Conservation (phyloP, 176 grass and related monocot species). For the Carex scoparia region DNA sequence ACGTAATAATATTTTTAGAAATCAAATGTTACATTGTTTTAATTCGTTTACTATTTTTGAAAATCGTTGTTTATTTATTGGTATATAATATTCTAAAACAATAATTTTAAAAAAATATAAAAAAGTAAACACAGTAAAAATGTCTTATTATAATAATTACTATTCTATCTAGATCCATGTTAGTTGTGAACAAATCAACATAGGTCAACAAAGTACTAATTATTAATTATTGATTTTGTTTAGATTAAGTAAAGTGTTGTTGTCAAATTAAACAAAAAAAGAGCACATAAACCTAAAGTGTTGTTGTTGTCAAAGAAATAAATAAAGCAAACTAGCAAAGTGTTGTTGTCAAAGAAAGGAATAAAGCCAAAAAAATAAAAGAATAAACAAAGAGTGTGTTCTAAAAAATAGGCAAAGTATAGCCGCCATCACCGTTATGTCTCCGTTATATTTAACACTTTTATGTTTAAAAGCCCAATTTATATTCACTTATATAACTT, state of each 20-base stretch:
- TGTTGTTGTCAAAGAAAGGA: constrained; percentile 7
- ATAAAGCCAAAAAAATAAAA: neutral
- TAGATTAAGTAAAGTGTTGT: neutral
- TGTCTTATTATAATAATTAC: no score
- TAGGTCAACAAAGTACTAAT: neutral
- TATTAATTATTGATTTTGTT: neutral
- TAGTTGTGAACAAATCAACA: neutral
- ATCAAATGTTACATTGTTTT: no score
- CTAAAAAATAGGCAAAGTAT: neutral
- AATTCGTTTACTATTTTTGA: no score
- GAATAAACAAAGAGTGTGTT: neutral
- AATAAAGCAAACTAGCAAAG: neutral
- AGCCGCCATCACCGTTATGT: neutral
- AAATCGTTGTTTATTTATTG: no score
- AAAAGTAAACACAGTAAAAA: no score
- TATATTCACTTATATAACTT: neutral
- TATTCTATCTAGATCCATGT: no score
- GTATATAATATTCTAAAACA: no score
- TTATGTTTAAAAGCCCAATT: neutral
- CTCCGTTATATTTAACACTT: neutral
- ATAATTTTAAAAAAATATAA: no score
- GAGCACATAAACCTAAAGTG: neutral
- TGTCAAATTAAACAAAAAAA: neutral
- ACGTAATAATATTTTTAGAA: no score
- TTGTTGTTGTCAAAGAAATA: no score